Conservation (phyloP, 2,329 filamentous ascomycete species). For the Chaetomiaceae sp. region DNA sequence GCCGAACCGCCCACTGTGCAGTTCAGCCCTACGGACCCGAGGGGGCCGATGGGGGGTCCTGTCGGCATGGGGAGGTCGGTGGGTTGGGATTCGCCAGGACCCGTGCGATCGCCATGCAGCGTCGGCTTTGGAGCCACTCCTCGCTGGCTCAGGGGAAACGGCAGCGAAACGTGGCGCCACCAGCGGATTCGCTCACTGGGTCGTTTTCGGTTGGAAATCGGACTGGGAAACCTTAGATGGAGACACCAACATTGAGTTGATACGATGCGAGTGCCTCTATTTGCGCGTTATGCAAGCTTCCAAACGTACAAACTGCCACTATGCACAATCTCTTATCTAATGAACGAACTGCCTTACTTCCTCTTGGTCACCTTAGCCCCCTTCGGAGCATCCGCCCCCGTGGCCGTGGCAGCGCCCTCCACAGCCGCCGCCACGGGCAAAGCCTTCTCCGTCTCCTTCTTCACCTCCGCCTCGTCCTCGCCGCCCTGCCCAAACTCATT, state of each 20-base stretch:
- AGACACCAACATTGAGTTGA: too few species aligned
- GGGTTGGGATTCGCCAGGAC: too few species aligned
- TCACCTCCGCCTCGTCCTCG: slow-evolving; percentile 57
- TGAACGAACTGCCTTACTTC: slow-evolving; percentile 30
- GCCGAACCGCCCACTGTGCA: neutral
- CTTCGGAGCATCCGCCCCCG: slow-evolving; percentile 44
- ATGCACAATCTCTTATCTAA: neutral
- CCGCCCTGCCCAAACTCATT: slow-evolving; percentile 98
- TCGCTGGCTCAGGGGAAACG: too few species aligned
- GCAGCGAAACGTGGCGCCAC: too few species aligned
- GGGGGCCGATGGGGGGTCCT: neutral
- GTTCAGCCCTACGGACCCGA: slow-evolving; percentile 16
- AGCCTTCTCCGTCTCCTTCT: slow-evolving; percentile 31
- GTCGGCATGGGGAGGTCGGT: too few species aligned
- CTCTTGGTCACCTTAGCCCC: slow-evolving; percentile 44
- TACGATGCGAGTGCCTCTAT: too few species aligned
- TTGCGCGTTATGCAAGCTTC: too few species aligned
- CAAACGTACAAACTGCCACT: neutral
- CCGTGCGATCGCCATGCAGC: too few species aligned
- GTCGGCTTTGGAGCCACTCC: too few species aligned
- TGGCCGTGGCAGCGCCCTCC: slow-evolving; percentile 39
- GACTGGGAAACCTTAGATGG: too few species aligned
- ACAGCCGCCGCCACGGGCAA: slow-evolving; percentile 26
- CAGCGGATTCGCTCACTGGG: too few species aligned
- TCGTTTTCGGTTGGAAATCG: too few species aligned